Conservation (phyloP, 306 rosid genomes). For the Rosa chinensis region DNA sequence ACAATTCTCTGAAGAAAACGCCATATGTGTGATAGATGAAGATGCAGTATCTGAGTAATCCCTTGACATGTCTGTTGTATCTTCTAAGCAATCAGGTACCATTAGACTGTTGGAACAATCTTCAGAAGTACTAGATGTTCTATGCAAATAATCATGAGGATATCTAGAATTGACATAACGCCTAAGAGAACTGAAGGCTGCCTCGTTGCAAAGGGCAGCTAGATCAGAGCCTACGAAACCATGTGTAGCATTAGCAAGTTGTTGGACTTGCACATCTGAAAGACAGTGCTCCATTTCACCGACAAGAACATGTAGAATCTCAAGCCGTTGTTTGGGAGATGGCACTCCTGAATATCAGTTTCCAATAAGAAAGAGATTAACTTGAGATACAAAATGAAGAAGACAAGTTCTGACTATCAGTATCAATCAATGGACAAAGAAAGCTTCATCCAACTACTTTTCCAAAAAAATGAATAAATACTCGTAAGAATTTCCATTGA, state of each 20-base stretch:
- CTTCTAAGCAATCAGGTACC: conserved; percentile 31
- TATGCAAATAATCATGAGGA: conserved; percentile 26
- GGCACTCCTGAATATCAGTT: conserved; percentile 73
- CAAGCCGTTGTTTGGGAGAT: conserved; percentile 65
- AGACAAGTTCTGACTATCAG: neutral
- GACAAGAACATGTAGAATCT: conserved; percentile 67
- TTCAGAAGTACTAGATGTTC: conserved; percentile 17
- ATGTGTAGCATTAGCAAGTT: conserved; percentile 76
- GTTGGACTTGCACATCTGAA: conserved; percentile 58
- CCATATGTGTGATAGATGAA: conserved; percentile 40
- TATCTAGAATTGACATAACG: conserved; percentile 40
- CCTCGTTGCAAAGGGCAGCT: conserved; percentile 78
- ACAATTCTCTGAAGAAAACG: conserved; percentile 30
- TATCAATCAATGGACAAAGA: neutral
- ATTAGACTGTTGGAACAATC: conserved; percentile 31
- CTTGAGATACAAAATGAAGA: neutral
- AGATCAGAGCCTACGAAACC: conserved; percentile 96
- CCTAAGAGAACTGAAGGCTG: conserved; percentile 65
- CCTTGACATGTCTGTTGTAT: conserved; percentile 21
- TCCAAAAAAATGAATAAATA: neutral
- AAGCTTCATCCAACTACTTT: neutral
- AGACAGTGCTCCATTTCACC: conserved; percentile 70
- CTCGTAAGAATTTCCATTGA: neutral
- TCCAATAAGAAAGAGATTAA: conserved; percentile 12
- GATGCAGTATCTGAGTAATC: conserved; percentile 36